A percentile compares a stretch with the other conserved stretches of the same genome.
Conservation (phyloP, 305 asterid species). For the Plantago rigida region DNA sequence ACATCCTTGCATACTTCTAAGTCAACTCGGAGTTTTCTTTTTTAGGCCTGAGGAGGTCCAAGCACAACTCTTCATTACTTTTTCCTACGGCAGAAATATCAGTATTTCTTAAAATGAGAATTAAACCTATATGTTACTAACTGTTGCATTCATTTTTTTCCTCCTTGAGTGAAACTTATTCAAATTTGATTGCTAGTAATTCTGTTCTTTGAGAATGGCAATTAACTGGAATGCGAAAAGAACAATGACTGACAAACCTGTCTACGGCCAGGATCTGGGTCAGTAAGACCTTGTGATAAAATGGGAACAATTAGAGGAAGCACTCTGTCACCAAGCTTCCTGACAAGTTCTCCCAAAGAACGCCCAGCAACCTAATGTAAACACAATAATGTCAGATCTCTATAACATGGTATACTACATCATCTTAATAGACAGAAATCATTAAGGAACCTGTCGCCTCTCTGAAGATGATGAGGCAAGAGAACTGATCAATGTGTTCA, state of each 20-base stretch:
- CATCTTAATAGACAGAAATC: slow-evolving; percentile 22
- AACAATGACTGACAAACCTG: slow-evolving; percentile 49
- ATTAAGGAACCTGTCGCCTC: slow-evolving; percentile 74
- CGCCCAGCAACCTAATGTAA: slow-evolving; percentile 82
- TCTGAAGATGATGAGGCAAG: slow-evolving; percentile 93
- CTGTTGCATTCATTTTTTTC: not conserved
- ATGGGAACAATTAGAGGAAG: slow-evolving; percentile 93
- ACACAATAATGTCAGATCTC: slow-evolving; percentile 18
- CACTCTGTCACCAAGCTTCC: slow-evolving; percentile 99
- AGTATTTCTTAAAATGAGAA: not conserved
- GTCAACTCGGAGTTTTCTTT: too few relatives aligned
- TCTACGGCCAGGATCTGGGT: slow-evolving; percentile 79
- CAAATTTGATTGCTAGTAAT: not conserved
- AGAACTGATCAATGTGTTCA: slow-evolving; percentile 87
- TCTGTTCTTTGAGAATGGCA: not conserved
- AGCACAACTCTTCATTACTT: too few relatives aligned
- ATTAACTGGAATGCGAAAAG: not conserved
- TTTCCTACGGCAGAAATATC: not conserved
- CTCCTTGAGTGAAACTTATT: not conserved
- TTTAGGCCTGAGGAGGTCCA: not conserved
- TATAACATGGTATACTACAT: slow-evolving; percentile 21
- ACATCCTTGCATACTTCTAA: not conserved
- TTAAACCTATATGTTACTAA: not conserved
- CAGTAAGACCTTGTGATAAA: slow-evolving; percentile 72
- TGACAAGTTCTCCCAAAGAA: slow-evolving; percentile 94